These are phyloP conservation scores for Flaveria brownii DNA, from an alignment of 129 eudicot genomes.

Conservation along the genomic window DNA sequence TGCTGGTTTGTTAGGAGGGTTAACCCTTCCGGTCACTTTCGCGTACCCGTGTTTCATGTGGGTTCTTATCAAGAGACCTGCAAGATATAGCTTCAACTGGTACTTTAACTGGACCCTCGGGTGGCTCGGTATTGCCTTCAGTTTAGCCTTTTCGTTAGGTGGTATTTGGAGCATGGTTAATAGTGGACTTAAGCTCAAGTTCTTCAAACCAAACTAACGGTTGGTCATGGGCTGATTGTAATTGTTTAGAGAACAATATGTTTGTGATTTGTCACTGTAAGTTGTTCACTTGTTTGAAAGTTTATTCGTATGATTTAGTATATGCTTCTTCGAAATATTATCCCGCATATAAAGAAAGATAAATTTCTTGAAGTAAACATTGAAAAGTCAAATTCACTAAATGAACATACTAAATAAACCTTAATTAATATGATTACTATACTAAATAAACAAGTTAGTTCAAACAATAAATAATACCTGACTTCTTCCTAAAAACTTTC, in stretches of 20 bases:
- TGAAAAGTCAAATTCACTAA: no score
- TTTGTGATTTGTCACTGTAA: neutral
- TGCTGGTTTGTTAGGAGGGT: slow-evolving; percentile 58
- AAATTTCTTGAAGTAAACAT: no score
- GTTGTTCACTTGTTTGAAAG: slow-evolving; percentile 9
- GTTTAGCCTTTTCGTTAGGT: slow-evolving; percentile 78
- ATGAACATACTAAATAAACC: no score
- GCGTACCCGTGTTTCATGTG: slow-evolving; percentile 68
- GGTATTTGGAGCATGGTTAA: slow-evolving; percentile 96
- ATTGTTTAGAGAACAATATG: slow-evolving; percentile 20
- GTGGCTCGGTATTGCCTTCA: slow-evolving; percentile 86
- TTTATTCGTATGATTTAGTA: slow-evolving; percentile 22
- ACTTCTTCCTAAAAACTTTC: no score
- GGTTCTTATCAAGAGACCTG: slow-evolving; percentile 63
- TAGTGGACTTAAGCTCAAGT: slow-evolving; percentile 76
- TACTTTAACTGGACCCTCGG: slow-evolving; percentile 86
- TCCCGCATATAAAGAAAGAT: no score
- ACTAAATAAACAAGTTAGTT: no score
- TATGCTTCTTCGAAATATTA: neutral
- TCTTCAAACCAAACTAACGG: slow-evolving; percentile 68
- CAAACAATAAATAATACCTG: no score
- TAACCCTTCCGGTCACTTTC: slow-evolving; percentile 53
- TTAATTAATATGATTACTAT: no score
- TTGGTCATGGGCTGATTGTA: neutral
- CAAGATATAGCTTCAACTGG: slow-evolving; percentile 78